Evolutionary conservation across 2,329 filamentous ascomycete genomes (phyloP).

Genomic region (Pezicula rhizophila): DNA sequence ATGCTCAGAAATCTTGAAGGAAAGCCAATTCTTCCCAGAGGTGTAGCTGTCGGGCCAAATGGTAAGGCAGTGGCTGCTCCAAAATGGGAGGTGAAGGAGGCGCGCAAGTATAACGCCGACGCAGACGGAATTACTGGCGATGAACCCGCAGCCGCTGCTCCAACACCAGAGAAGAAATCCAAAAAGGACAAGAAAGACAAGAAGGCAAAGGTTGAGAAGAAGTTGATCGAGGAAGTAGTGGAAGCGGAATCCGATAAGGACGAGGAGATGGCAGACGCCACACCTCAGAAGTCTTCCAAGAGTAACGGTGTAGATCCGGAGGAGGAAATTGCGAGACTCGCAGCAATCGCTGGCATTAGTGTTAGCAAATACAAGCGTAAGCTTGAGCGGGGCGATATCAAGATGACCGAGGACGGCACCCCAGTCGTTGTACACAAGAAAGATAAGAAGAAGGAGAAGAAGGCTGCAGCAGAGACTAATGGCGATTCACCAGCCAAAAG

Average conservation of each 20-base stretch:
- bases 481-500: constrained; percentile 34
- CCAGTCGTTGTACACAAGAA: constrained; percentile 65
- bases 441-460: constrained; percentile 53
- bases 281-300: constrained; percentile 27
- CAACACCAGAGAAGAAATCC: constrained; percentile 38
- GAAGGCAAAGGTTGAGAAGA: constrained; percentile 35
- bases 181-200: constrained; percentile 45
- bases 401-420: constrained; percentile 57
- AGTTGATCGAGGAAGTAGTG: constrained; percentile 16
- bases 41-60: constrained; percentile 68
- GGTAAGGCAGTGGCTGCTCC: constrained; percentile 55
- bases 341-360: constrained; percentile 62
- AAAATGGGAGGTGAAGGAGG: constrained; percentile 90
- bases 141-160: constrained; percentile 49
- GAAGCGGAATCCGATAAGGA: constrained; percentile 14
- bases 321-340: constrained; percentile 41
- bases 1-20: constrained; percentile 76
- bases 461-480: constrained; percentile 43
- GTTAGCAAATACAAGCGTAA: constrained; percentile 75
- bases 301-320: constrained; percentile 29
- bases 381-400: constrained; percentile 69
- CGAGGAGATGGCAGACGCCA: constrained; percentile 27
- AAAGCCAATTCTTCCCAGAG: constrained; percentile 76
- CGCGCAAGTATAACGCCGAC: constrained; percentile 88
- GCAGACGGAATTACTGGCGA: constrained; percentile 76